These are phyloP conservation scores for Camellia lanceoleosa DNA, from an alignment of 148 eudicot genomes.

Conservation along the genomic window DNA sequence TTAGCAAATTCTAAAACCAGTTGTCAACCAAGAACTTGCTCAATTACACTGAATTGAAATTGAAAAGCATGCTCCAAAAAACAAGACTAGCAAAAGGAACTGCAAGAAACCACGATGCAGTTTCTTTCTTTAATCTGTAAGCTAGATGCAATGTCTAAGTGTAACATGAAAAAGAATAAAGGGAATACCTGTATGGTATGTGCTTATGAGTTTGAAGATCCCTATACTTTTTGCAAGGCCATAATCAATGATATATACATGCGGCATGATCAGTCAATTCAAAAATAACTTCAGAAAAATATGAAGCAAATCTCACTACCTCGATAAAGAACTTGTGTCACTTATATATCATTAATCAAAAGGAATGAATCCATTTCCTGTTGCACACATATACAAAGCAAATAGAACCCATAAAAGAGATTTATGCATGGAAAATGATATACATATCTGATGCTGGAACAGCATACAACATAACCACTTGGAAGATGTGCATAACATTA, in stretches of 20 bases:
- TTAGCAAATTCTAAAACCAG: too few relatives aligned
- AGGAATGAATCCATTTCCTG: too few relatives aligned
- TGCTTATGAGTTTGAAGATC: constrained; percentile 45
- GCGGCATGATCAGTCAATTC: constrained; percentile 10
- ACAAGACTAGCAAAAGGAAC: too few relatives aligned
- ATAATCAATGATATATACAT: constrained; percentile 46
- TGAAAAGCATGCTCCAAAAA: too few relatives aligned
- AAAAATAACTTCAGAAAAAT: not conserved
- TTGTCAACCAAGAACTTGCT: too few relatives aligned
- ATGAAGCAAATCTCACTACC: not conserved
- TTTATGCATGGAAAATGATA: not conserved
- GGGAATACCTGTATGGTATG: constrained; percentile 21
- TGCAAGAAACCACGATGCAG: too few relatives aligned
- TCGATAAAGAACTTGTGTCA: too few relatives aligned
- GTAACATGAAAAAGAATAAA: not conserved
- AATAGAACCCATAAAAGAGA: not conserved
- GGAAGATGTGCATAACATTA: not conserved
- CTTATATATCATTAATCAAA: not conserved
- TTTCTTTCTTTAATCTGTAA: too few relatives aligned
- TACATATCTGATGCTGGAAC: not conserved
- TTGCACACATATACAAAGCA: not conserved
- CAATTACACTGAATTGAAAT: too few relatives aligned
- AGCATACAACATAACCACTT: not conserved
- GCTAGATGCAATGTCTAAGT: too few relatives aligned
- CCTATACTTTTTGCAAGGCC: constrained; percentile 29